A percentile compares a stretch with the other conserved stretches of the same genome.
phyloP scores from a whole-genome alignment of 1,284 basidiomycete genomes.

The Neonothopanus nambi region DNA sequence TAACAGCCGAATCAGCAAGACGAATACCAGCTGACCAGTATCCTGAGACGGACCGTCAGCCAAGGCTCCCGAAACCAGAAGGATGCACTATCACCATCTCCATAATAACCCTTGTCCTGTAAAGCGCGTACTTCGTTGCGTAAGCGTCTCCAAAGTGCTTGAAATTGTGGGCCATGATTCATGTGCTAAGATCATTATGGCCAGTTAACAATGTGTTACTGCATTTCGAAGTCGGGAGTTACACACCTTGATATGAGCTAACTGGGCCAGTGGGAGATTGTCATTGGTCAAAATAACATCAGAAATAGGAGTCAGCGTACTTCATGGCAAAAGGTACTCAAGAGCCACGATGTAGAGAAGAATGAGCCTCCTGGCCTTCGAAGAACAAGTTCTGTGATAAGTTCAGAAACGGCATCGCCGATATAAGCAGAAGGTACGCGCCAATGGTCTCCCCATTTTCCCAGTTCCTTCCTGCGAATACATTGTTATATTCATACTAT shows the following conservation, averaged over 20 bases:
- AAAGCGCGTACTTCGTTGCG: constrained; percentile 64
- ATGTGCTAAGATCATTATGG: constrained; percentile 53
- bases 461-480: constrained; percentile 83
- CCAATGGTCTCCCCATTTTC: constrained; percentile 76
- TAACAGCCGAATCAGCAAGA: constrained; percentile 58
- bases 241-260: constrained; percentile 83
- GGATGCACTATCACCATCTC: constrained; percentile 56
- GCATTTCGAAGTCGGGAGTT: constrained; percentile 14
- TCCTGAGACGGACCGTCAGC: constrained; percentile 41
- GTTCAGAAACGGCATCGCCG: not conserved
- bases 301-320: constrained; percentile 38
- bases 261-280: constrained; percentile 35
- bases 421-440: constrained; percentile 22
- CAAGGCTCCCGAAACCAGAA: constrained; percentile 1
- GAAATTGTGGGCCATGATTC: constrained; percentile 75
- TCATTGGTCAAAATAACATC: not conserved
- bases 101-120: constrained; percentile 73
- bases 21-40: constrained; percentile 79
- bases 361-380: constrained; percentile 60
- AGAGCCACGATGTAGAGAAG: constrained; percentile 62
- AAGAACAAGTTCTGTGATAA: constrained; percentile 64
- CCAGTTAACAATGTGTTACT: not conserved
- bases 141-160: constrained; percentile 68
- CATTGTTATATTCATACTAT: constrained; percentile 72
- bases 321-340: constrained; percentile 82